Evolutionary conservation across 495 filamentous ascomycete species (phyloP).

Genomic region (Tuber indicum): DNA sequence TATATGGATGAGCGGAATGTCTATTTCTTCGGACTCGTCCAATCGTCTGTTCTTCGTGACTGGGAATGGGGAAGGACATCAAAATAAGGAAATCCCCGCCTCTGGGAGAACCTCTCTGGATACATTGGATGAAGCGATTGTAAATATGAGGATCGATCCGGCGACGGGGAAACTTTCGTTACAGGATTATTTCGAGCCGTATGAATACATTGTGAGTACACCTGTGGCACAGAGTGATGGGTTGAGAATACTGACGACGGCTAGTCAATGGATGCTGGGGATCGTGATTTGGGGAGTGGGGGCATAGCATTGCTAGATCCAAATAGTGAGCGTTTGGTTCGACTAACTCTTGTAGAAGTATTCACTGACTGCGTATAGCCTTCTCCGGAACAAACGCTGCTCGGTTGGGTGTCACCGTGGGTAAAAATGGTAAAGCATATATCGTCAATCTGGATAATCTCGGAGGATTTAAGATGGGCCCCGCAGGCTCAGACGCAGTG

Average conservation of each 20-base stretch:
- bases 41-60: constrained; percentile 45
- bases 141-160: constrained; percentile 40
- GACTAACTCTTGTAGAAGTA: neutral
- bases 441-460: constrained; percentile 48
- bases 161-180: constrained; percentile 42
- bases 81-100: constrained; percentile 43
- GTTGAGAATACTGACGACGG: constrained; percentile 42
- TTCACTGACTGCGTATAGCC: constrained; percentile 7
- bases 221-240: constrained; percentile 43
- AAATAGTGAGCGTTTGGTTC: constrained; percentile 2
- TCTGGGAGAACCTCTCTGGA: constrained; percentile 41
- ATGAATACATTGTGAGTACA: constrained; percentile 43
- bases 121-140: constrained; percentile 46
- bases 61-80: constrained; percentile 46
- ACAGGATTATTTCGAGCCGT: constrained; percentile 47
- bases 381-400: constrained; percentile 45
- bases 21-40: constrained; percentile 44
- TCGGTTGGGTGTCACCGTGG: constrained; percentile 45
- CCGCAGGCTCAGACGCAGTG: constrained; percentile 44
- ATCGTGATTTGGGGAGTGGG: constrained; percentile 46
- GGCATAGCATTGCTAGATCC: constrained; percentile 45
- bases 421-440: constrained; percentile 50
- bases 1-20: constrained; percentile 48
- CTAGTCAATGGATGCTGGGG: constrained; percentile 46
- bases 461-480: constrained; percentile 48